Conservation (phyloP, 148 eudicot genomes). For the Gaultheria prostrata region DNA sequence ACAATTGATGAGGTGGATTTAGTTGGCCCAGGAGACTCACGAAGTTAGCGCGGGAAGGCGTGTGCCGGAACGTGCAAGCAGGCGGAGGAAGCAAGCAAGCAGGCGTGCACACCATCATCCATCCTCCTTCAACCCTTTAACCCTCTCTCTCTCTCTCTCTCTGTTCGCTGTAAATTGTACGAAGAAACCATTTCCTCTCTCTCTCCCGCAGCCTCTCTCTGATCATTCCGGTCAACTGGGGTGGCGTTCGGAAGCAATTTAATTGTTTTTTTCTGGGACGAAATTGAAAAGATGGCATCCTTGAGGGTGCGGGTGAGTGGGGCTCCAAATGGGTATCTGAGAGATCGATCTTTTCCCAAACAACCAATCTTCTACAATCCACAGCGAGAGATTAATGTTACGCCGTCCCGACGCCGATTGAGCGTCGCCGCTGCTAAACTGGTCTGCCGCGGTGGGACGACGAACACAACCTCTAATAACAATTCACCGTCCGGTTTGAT, state of each 20-base stretch:
- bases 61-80: conserved; percentile 27
- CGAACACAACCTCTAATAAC: not conserved
- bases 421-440: not conserved
- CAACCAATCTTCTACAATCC: not conserved
- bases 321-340: not conserved
- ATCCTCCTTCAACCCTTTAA: no score
- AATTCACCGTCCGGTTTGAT: not conserved
- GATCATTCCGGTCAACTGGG: not conserved
- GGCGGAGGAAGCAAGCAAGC: not conserved
- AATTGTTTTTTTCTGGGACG: not conserved
- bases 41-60: conserved; percentile 16
- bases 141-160: not conserved
- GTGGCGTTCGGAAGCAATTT: not conserved
- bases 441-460: not conserved
- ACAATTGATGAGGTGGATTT: not conserved
- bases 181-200: not conserved
- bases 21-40: conserved; percentile 7
- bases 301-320: conserved; percentile 12
- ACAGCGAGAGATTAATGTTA: not conserved
- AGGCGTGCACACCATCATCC: not conserved
- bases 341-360: not conserved
- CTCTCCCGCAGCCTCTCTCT: not conserved
- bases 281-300: conserved; percentile 2
- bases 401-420: not conserved
- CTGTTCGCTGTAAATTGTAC: not conserved